Base-by-base conservation (phyloP, 2,329 filamentous ascomycete species). In the Teratosphaeria pseudoeucalypti region DNA sequence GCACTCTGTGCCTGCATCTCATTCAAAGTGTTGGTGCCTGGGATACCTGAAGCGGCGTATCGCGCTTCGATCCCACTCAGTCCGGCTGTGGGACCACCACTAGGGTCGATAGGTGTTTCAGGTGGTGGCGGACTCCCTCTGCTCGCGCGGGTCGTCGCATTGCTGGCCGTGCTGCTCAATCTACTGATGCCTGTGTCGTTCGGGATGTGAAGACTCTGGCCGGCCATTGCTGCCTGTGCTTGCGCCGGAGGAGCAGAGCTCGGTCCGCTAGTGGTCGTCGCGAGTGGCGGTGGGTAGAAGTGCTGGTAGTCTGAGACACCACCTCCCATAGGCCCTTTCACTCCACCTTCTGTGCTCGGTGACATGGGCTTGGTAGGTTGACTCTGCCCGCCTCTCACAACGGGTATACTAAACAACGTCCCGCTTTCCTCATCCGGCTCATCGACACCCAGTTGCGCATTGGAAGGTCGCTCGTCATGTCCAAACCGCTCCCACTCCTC, bases 41-140 rank as follows among this genome's bases (percentile, higher is more conserved):
- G 89, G 64, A 96, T 96, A 39, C 92, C 92, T 32, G 91, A 88
- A 2, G 91, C 90, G 2, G 92, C 92, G 79, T 95, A 96, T 58
- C 91, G 85, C 56, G 90, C 89, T 72, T 96, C 92, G 67, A 96
- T 96, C 59, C 89, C 90, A 49, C 88, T 90, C 58, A 72, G 58
- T 10, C 67, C 68, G 16, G 34, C 23, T 29, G 58, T 49, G 3
- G 58, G 57, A 26, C 57, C 56, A 12, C 60, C 58, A 23, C 66
- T 59, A 9, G 65, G 47, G 57, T 88, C 82, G 62, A 65, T 60
- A 34, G 94, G 90, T 0, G 94, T 97, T 73, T 97, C 92, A 9
- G 94, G 94, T 1, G 94, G 94, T 4, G 94, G 92, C 5, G 94
- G 94, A 32, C 92, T 97, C 52, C 94, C 94, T 66, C 94, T 84